Conservation (phyloP, 2,329 filamentous ascomycete species). For the Verticillium zaregamsianum region DNA sequence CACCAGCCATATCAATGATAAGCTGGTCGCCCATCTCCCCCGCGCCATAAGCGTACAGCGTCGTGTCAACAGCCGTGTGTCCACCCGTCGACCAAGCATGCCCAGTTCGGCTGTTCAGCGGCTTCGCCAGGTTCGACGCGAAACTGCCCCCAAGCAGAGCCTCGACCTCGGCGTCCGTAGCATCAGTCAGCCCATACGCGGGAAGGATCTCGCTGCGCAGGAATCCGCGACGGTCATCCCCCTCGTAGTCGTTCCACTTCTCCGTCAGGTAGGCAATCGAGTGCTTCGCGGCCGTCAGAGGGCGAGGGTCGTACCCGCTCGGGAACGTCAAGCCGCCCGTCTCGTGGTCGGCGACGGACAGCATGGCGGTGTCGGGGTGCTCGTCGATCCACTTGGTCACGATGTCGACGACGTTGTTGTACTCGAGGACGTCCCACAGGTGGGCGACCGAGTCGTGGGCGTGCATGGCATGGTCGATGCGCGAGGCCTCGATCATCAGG, state of each 20-base stretch:
- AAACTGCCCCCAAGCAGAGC: slow-evolving; percentile 18
- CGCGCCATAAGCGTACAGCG: slow-evolving; percentile 26
- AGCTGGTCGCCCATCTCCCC: slow-evolving; percentile 17
- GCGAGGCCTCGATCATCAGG: slow-evolving; percentile 28
- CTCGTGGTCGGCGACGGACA: slow-evolving; percentile 33
- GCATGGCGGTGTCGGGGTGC: slow-evolving; percentile 28
- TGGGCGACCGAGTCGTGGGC: slow-evolving; percentile 50
- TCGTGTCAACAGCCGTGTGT: slow-evolving; percentile 29
- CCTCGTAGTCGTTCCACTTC: slow-evolving; percentile 20
- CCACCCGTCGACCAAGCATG: slow-evolving; percentile 30
- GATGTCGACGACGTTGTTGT: slow-evolving; percentile 27
- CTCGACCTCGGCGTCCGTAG: slow-evolving; percentile 20
- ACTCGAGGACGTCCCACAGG: slow-evolving; percentile 35
- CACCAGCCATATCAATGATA: slow-evolving; percentile 19
- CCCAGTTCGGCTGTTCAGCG: slow-evolving; percentile 22
- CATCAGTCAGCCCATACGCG: slow-evolving; percentile 22
- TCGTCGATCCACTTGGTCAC: slow-evolving; percentile 31
- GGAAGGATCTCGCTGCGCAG: slow-evolving; percentile 19
- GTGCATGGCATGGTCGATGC: slow-evolving; percentile 32
- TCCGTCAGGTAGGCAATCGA: slow-evolving; percentile 21
- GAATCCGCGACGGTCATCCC: slow-evolving; percentile 22
- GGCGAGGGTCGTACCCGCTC: slow-evolving; percentile 25
- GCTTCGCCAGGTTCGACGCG: slow-evolving; percentile 17
- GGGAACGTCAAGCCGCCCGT: slow-evolving; percentile 29
- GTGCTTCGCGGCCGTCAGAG: slow-evolving; percentile 17